These are phyloP conservation scores for Punica granatum DNA, from an alignment of 345 rosid species.

Conservation along the genomic window DNA sequence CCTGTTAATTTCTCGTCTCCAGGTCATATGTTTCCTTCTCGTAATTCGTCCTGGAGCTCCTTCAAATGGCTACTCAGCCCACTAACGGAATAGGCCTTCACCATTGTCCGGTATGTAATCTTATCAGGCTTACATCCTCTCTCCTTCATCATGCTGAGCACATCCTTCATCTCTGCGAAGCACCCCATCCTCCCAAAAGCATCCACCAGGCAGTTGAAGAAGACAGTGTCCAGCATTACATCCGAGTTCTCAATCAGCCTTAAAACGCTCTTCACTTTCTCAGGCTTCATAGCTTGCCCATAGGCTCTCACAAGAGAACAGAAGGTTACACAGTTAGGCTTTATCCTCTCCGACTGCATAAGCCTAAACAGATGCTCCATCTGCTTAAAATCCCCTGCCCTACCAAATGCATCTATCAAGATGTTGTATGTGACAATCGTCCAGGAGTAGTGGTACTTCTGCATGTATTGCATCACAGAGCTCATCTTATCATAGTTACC, in stretches of 20 bases:
- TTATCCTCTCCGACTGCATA: constrained; percentile 76
- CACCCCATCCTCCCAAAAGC: constrained; percentile 80
- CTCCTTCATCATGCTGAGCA: constrained; percentile 59
- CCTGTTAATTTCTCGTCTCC: constrained; percentile 14
- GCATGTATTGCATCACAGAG: constrained; percentile 91
- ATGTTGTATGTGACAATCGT: constrained; percentile 88
- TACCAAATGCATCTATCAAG: constrained; percentile 83
- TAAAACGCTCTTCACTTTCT: constrained; percentile 60
- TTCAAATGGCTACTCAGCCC: constrained; percentile 68
- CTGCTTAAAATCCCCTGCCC: constrained; percentile 75
- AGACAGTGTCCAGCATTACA: constrained; percentile 58
- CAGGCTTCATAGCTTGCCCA: constrained; percentile 58
- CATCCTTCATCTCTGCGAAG: constrained; percentile 87
- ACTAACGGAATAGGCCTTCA: constrained; percentile 52
- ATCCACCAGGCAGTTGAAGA: constrained; percentile 86
- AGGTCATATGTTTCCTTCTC: constrained; percentile 46
- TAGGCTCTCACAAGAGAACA: constrained; percentile 87
- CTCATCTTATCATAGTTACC: constrained; percentile 78
- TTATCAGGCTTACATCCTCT: constrained; percentile 70
- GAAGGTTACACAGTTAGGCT: constrained; percentile 37
- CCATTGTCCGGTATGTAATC: constrained; percentile 78
- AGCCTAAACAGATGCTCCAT: constrained; percentile 84
- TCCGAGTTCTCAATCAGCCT: constrained; percentile 78
- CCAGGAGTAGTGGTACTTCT: constrained; percentile 88
- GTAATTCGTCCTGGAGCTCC: constrained; percentile 36